These are phyloP conservation scores for Phaeophleospora eucalypticola DNA, from an alignment of 2,329 filamentous ascomycete genomes.

Conservation along the genomic window DNA sequence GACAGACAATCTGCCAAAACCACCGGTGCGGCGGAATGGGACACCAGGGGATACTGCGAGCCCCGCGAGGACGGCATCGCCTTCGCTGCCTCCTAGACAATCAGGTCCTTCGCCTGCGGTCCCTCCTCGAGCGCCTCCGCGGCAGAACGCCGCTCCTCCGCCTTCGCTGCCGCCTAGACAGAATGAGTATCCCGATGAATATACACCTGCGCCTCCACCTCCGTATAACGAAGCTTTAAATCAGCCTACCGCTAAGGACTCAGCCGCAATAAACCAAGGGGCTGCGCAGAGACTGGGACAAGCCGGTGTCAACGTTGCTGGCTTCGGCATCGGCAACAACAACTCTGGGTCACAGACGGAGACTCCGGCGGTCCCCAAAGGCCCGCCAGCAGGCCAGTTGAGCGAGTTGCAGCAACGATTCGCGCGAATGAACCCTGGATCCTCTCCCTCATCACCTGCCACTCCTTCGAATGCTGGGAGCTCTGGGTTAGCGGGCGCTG, in stretches of 20 bases:
- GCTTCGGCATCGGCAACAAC: slow-evolving; percentile 62
- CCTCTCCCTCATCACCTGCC: slow-evolving; percentile 8
- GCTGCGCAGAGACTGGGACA: slow-evolving; percentile 64
- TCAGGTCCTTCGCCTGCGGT: slow-evolving; percentile 25
- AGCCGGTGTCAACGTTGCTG: slow-evolving; percentile 74
- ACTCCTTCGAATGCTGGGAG: slow-evolving; percentile 25
- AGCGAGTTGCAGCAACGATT: slow-evolving; percentile 68
- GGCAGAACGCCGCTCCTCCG: slow-evolving; percentile 53
- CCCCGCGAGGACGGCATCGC: slow-evolving; percentile 15
- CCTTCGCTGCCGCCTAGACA: slow-evolving; percentile 48
- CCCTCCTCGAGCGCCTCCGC: slow-evolving; percentile 65
- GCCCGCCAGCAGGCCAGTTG: slow-evolving; percentile 45
- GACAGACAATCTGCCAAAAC: slow-evolving; percentile 65
- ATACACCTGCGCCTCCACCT: slow-evolving; percentile 1
- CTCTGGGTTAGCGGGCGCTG: slow-evolving; percentile 23
- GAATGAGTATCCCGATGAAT: slow-evolving; percentile 23
- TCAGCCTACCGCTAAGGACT: slow-evolving; percentile 9
- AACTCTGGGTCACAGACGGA: slow-evolving; percentile 16
- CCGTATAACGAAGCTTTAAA: not conserved
- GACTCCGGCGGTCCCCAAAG: slow-evolving; percentile 17
- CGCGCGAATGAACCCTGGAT: slow-evolving; percentile 43
- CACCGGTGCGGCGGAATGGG: slow-evolving; percentile 57
- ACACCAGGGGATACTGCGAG: slow-evolving; percentile 19
- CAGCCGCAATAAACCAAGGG: slow-evolving; percentile 49
- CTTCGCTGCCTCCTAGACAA: slow-evolving; percentile 23